Conservation (phyloP, 73 alveolate species). For the Paramecium biaurelia region DNA sequence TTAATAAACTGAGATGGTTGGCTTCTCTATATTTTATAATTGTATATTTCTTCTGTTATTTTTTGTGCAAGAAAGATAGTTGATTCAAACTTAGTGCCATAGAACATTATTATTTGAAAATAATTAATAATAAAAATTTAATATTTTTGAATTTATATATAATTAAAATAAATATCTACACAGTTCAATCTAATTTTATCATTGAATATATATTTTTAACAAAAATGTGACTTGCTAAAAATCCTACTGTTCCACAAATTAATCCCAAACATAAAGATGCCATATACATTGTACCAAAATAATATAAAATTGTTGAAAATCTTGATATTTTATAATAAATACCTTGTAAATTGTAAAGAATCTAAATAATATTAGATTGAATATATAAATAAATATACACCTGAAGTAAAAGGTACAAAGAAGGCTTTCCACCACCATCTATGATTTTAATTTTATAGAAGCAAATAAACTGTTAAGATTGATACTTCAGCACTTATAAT, state of each 20-base stretch:
- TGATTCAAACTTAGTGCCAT: too few species aligned
- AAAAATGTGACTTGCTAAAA: constrained; percentile 47
- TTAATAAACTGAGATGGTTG: too few species aligned
- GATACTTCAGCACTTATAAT: constrained; percentile 67
- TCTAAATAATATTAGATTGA: constrained; percentile 53
- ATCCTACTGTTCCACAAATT: constrained; percentile 66
- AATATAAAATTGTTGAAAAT: constrained; percentile 54
- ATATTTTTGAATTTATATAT: too few species aligned
- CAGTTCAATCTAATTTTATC: constrained; percentile 51
- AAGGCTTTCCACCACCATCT: constrained; percentile 69
- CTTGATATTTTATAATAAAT: not conserved
- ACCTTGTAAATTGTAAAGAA: constrained; percentile 43
- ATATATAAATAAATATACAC: constrained; percentile 58
- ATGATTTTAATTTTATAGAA: constrained; percentile 42
- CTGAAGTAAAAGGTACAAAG: constrained; percentile 65
- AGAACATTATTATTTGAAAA: too few species aligned
- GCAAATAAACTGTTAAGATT: constrained; percentile 45
- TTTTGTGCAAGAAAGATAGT: too few species aligned
- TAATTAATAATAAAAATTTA: too few species aligned
- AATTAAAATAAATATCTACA: not conserved
- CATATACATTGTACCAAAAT: constrained; percentile 64
- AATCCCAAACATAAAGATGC: constrained; percentile 35
- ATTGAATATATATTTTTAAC: constrained; percentile 58
- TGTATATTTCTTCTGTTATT: too few species aligned
- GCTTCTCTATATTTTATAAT: too few species aligned